Base-by-base conservation (phyloP, 2,329 filamentous ascomycete species). In the Aschersonia sp. region DNA sequence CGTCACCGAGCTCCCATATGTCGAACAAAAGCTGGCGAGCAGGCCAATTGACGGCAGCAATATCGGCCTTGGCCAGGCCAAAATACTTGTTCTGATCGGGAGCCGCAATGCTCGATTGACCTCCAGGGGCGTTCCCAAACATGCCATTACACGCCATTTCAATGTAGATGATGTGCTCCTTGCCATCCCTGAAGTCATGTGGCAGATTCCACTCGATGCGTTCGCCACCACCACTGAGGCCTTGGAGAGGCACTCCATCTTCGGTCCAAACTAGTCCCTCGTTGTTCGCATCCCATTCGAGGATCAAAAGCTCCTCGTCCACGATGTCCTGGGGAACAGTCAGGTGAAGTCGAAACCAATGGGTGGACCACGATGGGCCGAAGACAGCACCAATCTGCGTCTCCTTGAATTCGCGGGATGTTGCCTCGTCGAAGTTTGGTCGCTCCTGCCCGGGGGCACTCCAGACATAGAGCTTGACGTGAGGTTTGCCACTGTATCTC, bases 61-160 rank as follows among this genome's bases (percentile, higher is more conserved):
- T 94, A 51, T 89, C 83, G 11, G 89, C 90, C 53, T 80, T 82
- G 52, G 70, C 67, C 47, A 98, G 74, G 49, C 73, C 74, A 62
- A 84, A 98, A 61, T 84, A 85, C 56, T 76, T 84, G 69, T 95
- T 79, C n/a, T 86, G 84, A 50, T 84, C 73, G 0, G 92, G 92
- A 11, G 92, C 88, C 61, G 94, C 86, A 55, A 95, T 97, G 32
- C 74, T 79, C 43, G 54, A 55, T 62, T 94, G 87, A 30, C 87
- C 87, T 22, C 83, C 83, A 0, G 83, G 75, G 0, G 88, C 84
- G 62, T 95, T 95, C 56, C 92, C 92, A 67, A 97, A 97, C 89
- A 97, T 97, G 64, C 83, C 82, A 63, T 98, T 98, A 68, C 92
- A 97, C 22, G 92, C 92, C 86, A 97, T 95, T 68, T 98, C 92